Evolutionary conservation across 2,329 filamentous ascomycete species (phyloP), one percentile per base, ranked within the genome.

Genomic region (Alternaria triticina): DNA sequence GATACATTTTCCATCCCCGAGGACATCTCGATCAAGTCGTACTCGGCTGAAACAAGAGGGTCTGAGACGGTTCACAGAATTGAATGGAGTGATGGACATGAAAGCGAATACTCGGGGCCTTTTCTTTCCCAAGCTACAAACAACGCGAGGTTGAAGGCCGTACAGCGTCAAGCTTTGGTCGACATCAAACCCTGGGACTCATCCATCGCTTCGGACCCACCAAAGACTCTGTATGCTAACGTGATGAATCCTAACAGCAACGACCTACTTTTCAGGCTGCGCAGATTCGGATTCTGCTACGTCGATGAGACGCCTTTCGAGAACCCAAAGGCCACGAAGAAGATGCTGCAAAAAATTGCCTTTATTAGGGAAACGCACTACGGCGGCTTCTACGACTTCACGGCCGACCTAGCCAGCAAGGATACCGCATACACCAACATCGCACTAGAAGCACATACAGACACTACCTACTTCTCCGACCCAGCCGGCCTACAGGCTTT

Each of bases 401-500:
- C 92, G 1, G 91, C 94, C 6, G 92, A 97, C 79, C 86, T 97
- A 23, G 90, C 93, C 27, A 91, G 91, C 75, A 94, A 94, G 68
- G 94, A 97, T 74, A 96, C 92, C 2, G 94, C 94, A 4, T 99
- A 98, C 82, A 97, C 95, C 2, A 93, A 91, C 72, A 85, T 96
- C 54, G 89, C 90, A 1, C 87, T 99, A 3, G 88, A 89, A 20
- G 90, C 92, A 1, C 96, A 99, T 80, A 98, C 95, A 1, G 96
- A 99, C 81, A 98, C 89, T 7, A 97, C 95, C 1, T 98, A 99
- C 80, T 98, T 98, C 82, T 94, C 89, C 22, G 95, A 98, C 67
- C 95, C 96, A 0, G 90, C 92, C 3, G 93, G 95, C 10, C 86
- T 99, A 33, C 96, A 99, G 79, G 89, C 96, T 25, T 96, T 99